phyloP scores from a whole-genome alignment of 345 rosid species.

The Pistacia atlantica region DNA sequence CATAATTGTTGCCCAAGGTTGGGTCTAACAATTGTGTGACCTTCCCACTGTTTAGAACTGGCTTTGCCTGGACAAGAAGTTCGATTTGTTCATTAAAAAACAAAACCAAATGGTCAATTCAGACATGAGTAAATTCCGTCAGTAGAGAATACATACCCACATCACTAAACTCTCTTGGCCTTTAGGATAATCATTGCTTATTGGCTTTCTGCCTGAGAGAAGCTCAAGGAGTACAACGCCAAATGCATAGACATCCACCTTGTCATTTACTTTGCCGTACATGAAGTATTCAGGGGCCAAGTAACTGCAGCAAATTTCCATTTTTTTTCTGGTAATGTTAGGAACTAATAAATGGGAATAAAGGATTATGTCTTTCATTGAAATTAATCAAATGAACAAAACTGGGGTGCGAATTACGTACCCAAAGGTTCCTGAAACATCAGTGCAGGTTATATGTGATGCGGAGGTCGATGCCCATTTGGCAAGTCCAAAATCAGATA shows the following conservation, averaged over 20 bases:
- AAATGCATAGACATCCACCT: slow-evolving; percentile 89
- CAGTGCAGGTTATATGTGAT: slow-evolving; percentile 64
- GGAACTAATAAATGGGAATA: neutral
- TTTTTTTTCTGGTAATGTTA: no score
- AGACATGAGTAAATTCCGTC: neutral
- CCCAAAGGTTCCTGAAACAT: slow-evolving; percentile 98
- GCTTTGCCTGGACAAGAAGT: slow-evolving; percentile 66
- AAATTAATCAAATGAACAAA: neutral
- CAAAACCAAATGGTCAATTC: neutral
- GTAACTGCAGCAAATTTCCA: slow-evolving; percentile 53
- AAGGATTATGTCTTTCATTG: neutral
- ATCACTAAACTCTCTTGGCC: slow-evolving; percentile 89
- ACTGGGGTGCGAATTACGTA: slow-evolving; percentile 26
- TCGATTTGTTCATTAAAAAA: slow-evolving; percentile 9
- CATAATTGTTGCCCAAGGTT: slow-evolving; percentile 40
- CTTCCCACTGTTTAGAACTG: slow-evolving; percentile 65
- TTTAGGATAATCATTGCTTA: slow-evolving; percentile 59
- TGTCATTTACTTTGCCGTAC: slow-evolving; percentile 89
- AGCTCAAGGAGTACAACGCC: slow-evolving; percentile 98
- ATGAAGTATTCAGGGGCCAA: slow-evolving; percentile 98
- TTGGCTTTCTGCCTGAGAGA: slow-evolving; percentile 87
- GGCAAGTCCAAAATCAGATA: slow-evolving; percentile 97
- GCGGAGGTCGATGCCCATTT: slow-evolving; percentile 68
- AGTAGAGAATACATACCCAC: slow-evolving; percentile 68
- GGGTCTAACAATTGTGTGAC: slow-evolving; percentile 65